A percentile compares a stretch with the other conserved stretches of the same genome.
Evolutionary conservation across 345 rosid genomes (phyloP).

Genomic region (Gossypium bickii): DNA sequence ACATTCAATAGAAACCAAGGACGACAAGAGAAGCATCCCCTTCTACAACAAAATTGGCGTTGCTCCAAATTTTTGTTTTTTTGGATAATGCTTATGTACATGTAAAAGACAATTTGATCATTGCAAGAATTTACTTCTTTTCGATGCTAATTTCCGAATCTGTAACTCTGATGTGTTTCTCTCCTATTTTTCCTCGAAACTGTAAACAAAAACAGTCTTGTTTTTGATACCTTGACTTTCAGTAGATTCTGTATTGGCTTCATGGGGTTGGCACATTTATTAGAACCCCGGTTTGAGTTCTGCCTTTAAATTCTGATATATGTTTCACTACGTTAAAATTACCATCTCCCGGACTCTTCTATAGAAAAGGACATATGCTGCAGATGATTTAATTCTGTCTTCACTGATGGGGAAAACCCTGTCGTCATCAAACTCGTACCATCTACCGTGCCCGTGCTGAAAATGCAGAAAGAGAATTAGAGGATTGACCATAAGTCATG

Average conservation of each 20-base stretch:
- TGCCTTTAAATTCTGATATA: not conserved
- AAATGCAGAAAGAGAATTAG: conserved; percentile 7
- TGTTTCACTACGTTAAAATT: not conserved
- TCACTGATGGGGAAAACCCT: conserved; percentile 36
- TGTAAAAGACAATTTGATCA: not conserved
- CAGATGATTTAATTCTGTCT: conserved; percentile 51
- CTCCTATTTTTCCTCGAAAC: not conserved
- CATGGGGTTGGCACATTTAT: not conserved
- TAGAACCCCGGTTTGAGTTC: not conserved
- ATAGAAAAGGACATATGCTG: conserved; percentile 70
- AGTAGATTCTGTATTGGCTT: not conserved
- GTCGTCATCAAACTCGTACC: conserved; percentile 66
- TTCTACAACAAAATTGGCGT: not conserved
- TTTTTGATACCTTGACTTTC: not conserved
- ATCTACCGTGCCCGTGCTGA: conserved; percentile 51
- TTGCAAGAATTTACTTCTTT: not conserved
- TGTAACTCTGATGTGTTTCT: not conserved
- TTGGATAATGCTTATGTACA: not conserved
- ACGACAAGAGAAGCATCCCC: not conserved
- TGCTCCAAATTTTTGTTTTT: not conserved
- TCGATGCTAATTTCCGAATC: not conserved
- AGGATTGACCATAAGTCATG: not conserved
- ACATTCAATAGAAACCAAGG: not conserved
- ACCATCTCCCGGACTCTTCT: conserved; percentile 29
- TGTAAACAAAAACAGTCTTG: not conserved